phyloP scores from a whole-genome alignment of 2,329 filamentous ascomycete species.

The Sporothrix brunneoviolacea region DNA sequence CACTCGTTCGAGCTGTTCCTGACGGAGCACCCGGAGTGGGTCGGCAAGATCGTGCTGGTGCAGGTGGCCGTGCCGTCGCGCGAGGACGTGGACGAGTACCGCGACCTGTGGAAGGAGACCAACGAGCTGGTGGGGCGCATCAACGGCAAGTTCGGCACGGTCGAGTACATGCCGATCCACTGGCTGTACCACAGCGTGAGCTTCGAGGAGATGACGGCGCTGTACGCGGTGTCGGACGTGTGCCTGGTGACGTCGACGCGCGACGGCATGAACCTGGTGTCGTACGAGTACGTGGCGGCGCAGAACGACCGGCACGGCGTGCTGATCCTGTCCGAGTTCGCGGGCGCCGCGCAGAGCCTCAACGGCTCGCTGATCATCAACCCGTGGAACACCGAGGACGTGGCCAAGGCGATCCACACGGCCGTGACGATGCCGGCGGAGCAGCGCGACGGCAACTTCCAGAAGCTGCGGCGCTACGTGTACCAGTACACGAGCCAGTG shows the following conservation, averaged over 20 bases:
- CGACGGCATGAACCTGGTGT: conserved; percentile 98
- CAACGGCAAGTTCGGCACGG: conserved; percentile 93
- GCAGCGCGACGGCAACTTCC: conserved; percentile 77
- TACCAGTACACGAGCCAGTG: conserved; percentile 97
- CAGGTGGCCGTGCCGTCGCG: conserved; percentile 93
- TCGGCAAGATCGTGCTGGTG: conserved; percentile 91
- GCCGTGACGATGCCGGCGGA: conserved; percentile 95
- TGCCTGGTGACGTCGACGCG: conserved; percentile 92
- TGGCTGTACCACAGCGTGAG: conserved; percentile 95
- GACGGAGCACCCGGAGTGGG: conserved; percentile 95
- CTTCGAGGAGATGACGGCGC: conserved; percentile 88
- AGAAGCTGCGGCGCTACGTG: conserved; percentile 89
- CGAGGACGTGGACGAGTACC: conserved; percentile 96
- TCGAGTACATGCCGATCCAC: conserved; percentile 98
- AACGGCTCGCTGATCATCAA: conserved; percentile 94
- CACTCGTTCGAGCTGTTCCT: conserved; percentile 95
- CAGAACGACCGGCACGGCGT: conserved; percentile 86
- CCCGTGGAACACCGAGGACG: conserved; percentile 96
- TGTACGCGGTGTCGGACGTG: conserved; percentile 87
- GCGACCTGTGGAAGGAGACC: conserved; percentile 88
- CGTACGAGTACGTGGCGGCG: conserved; percentile 95
- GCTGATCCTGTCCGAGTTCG: conserved; percentile 94
- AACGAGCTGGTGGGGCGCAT: conserved; percentile 96
- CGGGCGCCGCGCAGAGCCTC: conserved; percentile 87
- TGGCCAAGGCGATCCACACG: conserved; percentile 88